phyloP scores from a whole-genome alignment of 2,329 filamentous ascomycete genomes.

The Pyricularia grisea region DNA sequence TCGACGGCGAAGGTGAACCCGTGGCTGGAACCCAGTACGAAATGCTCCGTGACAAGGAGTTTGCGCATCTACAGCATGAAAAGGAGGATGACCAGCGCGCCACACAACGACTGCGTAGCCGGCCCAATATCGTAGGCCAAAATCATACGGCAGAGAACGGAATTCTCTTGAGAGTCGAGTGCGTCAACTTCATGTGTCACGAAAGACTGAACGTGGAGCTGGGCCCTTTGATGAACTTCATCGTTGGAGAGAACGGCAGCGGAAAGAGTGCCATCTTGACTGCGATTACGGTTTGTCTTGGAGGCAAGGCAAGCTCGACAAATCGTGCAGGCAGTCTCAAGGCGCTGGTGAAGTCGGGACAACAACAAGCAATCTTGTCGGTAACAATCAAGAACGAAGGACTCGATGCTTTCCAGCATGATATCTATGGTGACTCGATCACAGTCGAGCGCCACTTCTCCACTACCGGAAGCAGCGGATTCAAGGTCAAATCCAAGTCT shows the following conservation, averaged over 20 bases:
- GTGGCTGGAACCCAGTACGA: slow-evolving; percentile 53
- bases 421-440: slow-evolving; percentile 76
- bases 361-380: slow-evolving; percentile 63
- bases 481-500: slow-evolving; percentile 71
- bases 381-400: slow-evolving; percentile 91
- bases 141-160: slow-evolving; percentile 75
- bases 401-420: slow-evolving; percentile 70
- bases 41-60: slow-evolving; percentile 47
- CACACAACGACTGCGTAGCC: slow-evolving; percentile 52
- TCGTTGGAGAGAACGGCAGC: slow-evolving; percentile 94
- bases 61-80: slow-evolving; percentile 44
- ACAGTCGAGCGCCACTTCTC: slow-evolving; percentile 87
- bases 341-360: slow-evolving; percentile 79
- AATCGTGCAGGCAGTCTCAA: slow-evolving; percentile 88
- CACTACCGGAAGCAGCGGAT: slow-evolving; percentile 63
- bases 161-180: slow-evolving; percentile 80
- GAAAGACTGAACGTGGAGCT: slow-evolving; percentile 69
- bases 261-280: slow-evolving; percentile 95
- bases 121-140: slow-evolving; percentile 39
- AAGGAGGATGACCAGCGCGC: slow-evolving; percentile 53
- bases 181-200: slow-evolving; percentile 96
- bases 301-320: slow-evolving; percentile 84
- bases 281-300: slow-evolving; percentile 86
- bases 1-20: slow-evolving; percentile 17
- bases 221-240: slow-evolving; percentile 96